Base-by-base conservation (phyloP, 2,329 filamentous ascomycete species). In the Ophiocordyceps camponoti-leonardi region DNA sequence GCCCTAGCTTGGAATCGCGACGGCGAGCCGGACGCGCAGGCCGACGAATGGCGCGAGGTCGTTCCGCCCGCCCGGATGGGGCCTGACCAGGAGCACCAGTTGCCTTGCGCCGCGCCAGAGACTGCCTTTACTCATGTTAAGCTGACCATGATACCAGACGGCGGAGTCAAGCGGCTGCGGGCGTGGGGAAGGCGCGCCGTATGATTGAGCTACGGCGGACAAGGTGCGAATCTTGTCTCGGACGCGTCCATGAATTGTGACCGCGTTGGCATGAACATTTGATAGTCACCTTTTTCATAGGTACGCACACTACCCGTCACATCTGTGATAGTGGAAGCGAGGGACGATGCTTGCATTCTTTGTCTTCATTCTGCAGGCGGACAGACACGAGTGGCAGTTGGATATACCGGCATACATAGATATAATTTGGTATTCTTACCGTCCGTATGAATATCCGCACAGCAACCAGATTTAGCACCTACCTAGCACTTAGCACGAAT, bases 71-170 rank as follows among this genome's bases (percentile, higher is more conserved):
- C 75, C 65, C 81, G 79, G 63, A 81, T 78, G 48, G 78, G 79
- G 2, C 79, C 84, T 18, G 83, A 90, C 58, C 67, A 69, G 54
- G 83, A 87, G 65, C 82, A 86, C 58, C 71, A 74, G 50, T 84
- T 82, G 58, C 66, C 63, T 30, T 72, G 67, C 45, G 55, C 69
- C 47, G 67, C 77, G 18, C 66, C 71, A 52, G 75, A 77, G 35
- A 71, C 68, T 58, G 65, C 69, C 2, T 83, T 86, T 56, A 86
- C 83, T 13, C 87, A 92, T 64, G 79, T 88, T 20, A 95, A 94
- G 72, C 69, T 96, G 59, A 83, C 86, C 31, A 92, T 95, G 59
- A 86, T 94, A 53, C 90, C 90, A 0, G 88, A 96, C 62, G 88
- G 90, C 31, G 88, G 90, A 22, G 83, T 95, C 3, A 94, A 94